These are phyloP conservation scores for Lyophyllum decastes DNA, from an alignment of 768 basidiomycete species.

Conservation along the genomic window DNA sequence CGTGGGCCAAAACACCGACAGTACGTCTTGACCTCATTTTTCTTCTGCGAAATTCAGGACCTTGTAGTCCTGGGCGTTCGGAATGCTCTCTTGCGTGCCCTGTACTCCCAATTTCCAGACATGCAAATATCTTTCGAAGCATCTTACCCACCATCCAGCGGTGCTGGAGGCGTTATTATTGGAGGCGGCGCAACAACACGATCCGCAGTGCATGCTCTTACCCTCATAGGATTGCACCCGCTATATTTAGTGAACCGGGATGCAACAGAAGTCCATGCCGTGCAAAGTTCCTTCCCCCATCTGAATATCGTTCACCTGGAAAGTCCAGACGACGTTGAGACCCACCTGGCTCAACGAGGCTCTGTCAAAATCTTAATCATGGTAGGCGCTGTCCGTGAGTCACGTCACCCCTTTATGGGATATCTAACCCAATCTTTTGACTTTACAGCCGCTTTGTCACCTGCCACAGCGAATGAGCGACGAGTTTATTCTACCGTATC, in stretches of 20 bases:
- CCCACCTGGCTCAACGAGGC: slow-evolving; percentile 22
- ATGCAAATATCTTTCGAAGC: slow-evolving; percentile 19
- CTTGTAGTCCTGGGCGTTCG: slow-evolving; percentile 31
- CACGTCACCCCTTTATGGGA: not conserved
- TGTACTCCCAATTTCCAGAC: slow-evolving; percentile 25
- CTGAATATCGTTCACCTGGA: slow-evolving; percentile 31
- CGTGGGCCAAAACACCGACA: slow-evolving; percentile 34
- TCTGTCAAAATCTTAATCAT: slow-evolving; percentile 29
- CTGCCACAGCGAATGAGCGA: slow-evolving; percentile 28
- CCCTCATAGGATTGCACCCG: slow-evolving; percentile 60
- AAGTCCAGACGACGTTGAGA: slow-evolving; percentile 30
- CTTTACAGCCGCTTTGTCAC: slow-evolving; percentile 25
- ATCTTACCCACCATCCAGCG: slow-evolving; percentile 15
- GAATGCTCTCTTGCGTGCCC: slow-evolving; percentile 31
- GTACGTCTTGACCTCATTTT: not conserved
- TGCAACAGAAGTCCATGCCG: slow-evolving; percentile 28
- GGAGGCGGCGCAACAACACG: slow-evolving; percentile 41
- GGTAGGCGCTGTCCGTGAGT: slow-evolving; percentile 38
- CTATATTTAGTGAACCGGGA: slow-evolving; percentile 33
- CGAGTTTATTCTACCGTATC: slow-evolving; percentile 34
- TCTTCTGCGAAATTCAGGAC: not conserved
- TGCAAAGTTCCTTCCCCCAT: slow-evolving; percentile 26
- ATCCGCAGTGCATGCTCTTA: slow-evolving; percentile 39
- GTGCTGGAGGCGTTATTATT: slow-evolving; percentile 32
- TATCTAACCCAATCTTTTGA: not conserved